Evolutionary conservation across 495 filamentous ascomycete genomes (phyloP), one percentile per base, ranked within the genome.

Genomic region (Amniculicola lignicola): DNA sequence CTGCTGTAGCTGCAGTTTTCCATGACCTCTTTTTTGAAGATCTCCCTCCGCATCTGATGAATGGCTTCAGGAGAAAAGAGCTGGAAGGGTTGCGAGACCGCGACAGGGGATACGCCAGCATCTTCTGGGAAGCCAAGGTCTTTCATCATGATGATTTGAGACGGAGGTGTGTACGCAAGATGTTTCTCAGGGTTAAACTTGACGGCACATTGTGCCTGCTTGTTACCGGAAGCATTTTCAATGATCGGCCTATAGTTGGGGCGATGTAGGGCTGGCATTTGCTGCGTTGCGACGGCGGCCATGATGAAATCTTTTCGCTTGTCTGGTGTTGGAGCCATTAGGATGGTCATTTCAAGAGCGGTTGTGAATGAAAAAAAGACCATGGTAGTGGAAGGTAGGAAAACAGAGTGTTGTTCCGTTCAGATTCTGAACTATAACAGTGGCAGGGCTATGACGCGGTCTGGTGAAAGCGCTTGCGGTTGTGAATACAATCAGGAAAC

Each of bases 21-120:
- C 67, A 79, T 74, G n/a, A 89, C 84, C 52, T 82, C 77, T 5
- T 77, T 69, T 35, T 76, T 77, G 28, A 89, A 72, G 3, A 87
- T 79, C 64, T 90, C 85, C 14, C 72, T 69, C 56, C 86, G 76
- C 79, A 88, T 87, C 47, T 76, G 75, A 51, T 78, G 69, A 42
- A 89, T 72, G 10, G 83, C 85, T 54, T 86, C 83, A 33, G 74
- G 67, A 23, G 82, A 82, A 70, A 89, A 88, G n/a, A 88, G 74
- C 10, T 78, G 77, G 66, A 90, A 90, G 1, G 86, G 84, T 61
- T 87, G 82, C 2, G 83, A 85, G 39, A 88, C 84, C 25, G 82
- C 85, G 40, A 87, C 72, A 0, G 79, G 75, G 15, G 85, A 88
- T 27, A 88, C 73, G 10, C 83, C 84, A 36, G 67, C 74, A 53